Evolutionary conservation across 2,329 filamentous ascomycete genomes (phyloP).

Genomic region (Monilinia laxa): DNA sequence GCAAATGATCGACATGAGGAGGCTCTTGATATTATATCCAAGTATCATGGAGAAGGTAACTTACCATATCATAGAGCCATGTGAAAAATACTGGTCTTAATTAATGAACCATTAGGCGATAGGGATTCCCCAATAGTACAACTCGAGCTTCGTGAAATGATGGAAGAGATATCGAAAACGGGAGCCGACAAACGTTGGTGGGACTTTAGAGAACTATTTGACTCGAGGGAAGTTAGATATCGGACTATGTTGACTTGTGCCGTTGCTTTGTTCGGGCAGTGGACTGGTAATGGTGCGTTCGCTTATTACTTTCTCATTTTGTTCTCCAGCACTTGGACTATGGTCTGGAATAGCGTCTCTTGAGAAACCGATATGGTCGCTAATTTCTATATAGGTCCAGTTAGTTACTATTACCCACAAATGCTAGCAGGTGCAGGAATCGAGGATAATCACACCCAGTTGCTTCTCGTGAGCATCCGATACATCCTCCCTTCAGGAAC

Average conservation of each 20-base stretch:
- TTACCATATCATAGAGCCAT: conserved; percentile 6
- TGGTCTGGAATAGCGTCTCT: neutral
- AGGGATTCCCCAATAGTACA: conserved; percentile 32
- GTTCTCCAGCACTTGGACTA: accelerated
- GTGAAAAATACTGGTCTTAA: neutral
- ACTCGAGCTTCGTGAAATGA: conserved; percentile 38
- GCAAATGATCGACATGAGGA: conserved; percentile 56
- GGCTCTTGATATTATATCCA: conserved; percentile 54
- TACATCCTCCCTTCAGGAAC: accelerated
- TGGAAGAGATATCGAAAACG: conserved; percentile 33
- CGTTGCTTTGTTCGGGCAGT: conserved; percentile 39
- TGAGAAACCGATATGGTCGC: too few species aligned
- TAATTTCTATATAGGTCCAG: neutral
- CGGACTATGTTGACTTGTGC: conserved; percentile 39
- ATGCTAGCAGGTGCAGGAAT: conserved; percentile 35
- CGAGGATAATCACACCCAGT: conserved; percentile 44
- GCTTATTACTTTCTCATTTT: neutral
- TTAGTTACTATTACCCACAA: conserved; percentile 33
- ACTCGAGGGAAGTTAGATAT: conserved; percentile 33
- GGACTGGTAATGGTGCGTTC: conserved; percentile 41
- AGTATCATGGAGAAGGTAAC: conserved; percentile 54
- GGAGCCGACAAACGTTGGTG: conserved; percentile 40
- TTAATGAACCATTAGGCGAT: neutral
- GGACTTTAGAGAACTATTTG: conserved; percentile 38
- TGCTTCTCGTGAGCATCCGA: conserved; percentile 33